phyloP scores from a whole-genome alignment of 2,329 filamentous ascomycete species.

The Trichoderma polysporum region DNA sequence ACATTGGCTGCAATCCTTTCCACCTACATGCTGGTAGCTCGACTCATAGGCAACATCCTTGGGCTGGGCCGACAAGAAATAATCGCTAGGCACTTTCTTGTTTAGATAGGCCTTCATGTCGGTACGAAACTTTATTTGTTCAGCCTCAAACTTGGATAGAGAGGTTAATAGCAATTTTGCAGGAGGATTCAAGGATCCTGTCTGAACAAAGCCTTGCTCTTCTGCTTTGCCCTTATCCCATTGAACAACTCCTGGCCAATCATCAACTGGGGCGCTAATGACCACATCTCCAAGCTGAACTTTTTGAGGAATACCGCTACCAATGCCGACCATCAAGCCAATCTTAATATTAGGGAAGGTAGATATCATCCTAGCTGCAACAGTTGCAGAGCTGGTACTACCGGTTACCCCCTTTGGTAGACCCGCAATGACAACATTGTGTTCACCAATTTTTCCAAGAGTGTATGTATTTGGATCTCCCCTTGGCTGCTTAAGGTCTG shows the following conservation, averaged over 20 bases:
- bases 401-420: conserved; percentile 35
- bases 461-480: conserved; percentile 27
- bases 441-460: conserved; percentile 28
- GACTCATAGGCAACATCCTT: neutral
- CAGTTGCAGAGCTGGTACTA: conserved; percentile 29
- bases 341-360: conserved; percentile 31
- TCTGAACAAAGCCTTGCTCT: neutral
- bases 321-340: conserved; percentile 26
- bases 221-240: conserved; percentile 18
- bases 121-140: neutral
- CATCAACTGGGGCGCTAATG: conserved; percentile 15
- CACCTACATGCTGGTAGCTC: neutral
- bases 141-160: neutral
- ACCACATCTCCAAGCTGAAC: conserved; percentile 27
- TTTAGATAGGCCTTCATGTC: neutral
- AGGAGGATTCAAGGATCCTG: neutral
- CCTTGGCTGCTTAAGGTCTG: neutral
- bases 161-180: neutral
- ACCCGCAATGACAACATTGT: conserved; percentile 34
- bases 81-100: neutral
- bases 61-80: neutral
- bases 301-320: conserved; percentile 23
- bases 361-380: conserved; percentile 33
- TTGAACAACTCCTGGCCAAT: conserved; percentile 18
- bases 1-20: neutral